These are phyloP conservation scores for Corrigiola litoralis DNA, from an alignment of 179 eudicot genomes.

Conservation along the genomic window DNA sequence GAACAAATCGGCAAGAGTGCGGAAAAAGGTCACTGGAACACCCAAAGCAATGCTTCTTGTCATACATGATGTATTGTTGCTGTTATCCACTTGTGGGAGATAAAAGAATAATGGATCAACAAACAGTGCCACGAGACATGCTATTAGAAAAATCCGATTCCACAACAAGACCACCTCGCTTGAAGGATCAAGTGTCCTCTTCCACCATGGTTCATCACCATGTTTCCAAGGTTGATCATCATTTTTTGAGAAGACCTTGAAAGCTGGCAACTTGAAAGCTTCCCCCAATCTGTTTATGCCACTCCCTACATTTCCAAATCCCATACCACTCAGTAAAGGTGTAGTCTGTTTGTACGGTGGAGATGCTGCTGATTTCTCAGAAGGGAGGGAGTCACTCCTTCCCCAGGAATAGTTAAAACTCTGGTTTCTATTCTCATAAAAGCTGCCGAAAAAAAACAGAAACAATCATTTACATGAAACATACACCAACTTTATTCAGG, in stretches of 20 bases:
- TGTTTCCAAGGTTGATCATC: neutral
- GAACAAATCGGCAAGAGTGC: slow-evolving; percentile 57
- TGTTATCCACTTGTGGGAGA: slow-evolving; percentile 40
- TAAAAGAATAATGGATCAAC: slow-evolving; percentile 77
- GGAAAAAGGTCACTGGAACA: slow-evolving; percentile 48
- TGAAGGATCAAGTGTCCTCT: slow-evolving; percentile 58
- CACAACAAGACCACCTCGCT: slow-evolving; percentile 49
- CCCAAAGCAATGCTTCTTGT: slow-evolving; percentile 49
- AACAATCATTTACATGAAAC: too few relatives aligned
- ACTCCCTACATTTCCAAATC: slow-evolving; percentile 29
- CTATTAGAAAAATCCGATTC: slow-evolving; percentile 59
- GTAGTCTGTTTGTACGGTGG: slow-evolving; percentile 31
- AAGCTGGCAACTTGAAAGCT: slow-evolving; percentile 27
- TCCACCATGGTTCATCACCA: slow-evolving; percentile 34
- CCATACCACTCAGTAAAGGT: slow-evolving; percentile 26
- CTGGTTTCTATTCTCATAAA: slow-evolving; percentile 40
- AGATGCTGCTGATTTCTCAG: slow-evolving; percentile 22
- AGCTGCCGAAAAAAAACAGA: slow-evolving; percentile 24
- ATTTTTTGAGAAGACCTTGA: slow-evolving; percentile 30
- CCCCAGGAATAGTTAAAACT: slow-evolving; percentile 33
- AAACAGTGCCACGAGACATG: slow-evolving; percentile 60
- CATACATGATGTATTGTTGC: slow-evolving; percentile 38
- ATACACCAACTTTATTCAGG: too few relatives aligned
- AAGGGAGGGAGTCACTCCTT: slow-evolving; percentile 18
- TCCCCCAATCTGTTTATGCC: slow-evolving; percentile 26